Evolutionary conservation across 768 basidiomycete species (phyloP).

Genomic region (Termitomyces bulborhizus): DNA sequence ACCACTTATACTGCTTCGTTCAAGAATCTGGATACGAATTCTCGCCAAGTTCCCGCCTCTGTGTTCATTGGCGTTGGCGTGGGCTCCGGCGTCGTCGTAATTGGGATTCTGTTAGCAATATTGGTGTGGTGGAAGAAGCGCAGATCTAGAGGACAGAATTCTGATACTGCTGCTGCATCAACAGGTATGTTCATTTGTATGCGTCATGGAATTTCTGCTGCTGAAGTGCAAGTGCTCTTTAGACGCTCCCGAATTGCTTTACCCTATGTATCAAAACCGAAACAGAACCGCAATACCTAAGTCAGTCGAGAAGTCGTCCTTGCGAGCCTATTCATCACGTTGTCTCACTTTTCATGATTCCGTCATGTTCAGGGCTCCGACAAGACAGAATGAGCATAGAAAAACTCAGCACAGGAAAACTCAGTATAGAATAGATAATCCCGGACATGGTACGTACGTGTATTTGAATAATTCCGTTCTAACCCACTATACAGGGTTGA

Average conservation of each 20-base stretch:
- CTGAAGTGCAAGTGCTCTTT: background rate
- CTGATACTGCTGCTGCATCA: background rate
- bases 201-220: background rate
- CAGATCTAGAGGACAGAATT: background rate
- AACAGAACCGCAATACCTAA: background rate
- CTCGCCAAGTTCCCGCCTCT: background rate
- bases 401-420: background rate
- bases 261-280: background rate
- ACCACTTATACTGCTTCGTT: background rate
- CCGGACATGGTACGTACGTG: background rate
- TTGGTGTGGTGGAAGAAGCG: constrained; percentile 1
- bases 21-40: background rate
- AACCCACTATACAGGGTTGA: background rate
- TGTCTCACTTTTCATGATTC: background rate
- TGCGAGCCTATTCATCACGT: no score
- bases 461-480: background rate
- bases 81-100: background rate
- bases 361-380: background rate
- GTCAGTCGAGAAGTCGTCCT: background rate
- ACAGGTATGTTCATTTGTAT: background rate
- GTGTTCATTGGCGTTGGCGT: constrained; percentile 1
- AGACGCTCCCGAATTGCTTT: background rate
- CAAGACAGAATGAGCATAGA: background rate
- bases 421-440: background rate
- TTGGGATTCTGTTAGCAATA: background rate